These are phyloP conservation scores for Apiotrichum gracile DNA, from an alignment of 1,284 basidiomycete genomes.

Conservation along the genomic window DNA sequence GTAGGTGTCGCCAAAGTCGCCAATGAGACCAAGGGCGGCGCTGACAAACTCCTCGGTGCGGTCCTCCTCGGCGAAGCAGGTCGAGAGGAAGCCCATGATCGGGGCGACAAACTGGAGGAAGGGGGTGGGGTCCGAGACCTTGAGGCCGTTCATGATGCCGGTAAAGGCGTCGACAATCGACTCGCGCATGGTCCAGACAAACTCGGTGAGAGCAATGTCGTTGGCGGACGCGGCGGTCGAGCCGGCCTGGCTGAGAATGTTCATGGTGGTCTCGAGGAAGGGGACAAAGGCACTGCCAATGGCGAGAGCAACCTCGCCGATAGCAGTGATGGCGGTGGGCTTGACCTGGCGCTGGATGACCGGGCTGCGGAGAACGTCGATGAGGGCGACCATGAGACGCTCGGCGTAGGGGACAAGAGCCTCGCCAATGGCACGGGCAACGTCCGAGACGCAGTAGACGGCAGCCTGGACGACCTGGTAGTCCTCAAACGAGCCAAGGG, in stretches of 20 bases:
- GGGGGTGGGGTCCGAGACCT: constrained; percentile 57
- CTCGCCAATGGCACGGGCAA: constrained; percentile 85
- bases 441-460: constrained; percentile 91
- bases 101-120: constrained; percentile 68
- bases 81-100: constrained; percentile 76
- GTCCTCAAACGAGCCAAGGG: constrained; percentile 89
- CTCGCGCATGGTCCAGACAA: constrained; percentile 83
- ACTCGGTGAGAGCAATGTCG: constrained; percentile 55
- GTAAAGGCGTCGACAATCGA: constrained; percentile 96
- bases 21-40: constrained; percentile 74
- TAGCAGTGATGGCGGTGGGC: constrained; percentile 89
- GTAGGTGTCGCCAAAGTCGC: constrained; percentile 85
- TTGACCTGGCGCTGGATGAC: constrained; percentile 91
- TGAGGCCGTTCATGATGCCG: constrained; percentile 85
- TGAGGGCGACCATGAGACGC: constrained; percentile 82
- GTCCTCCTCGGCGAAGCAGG: constrained; percentile 70
- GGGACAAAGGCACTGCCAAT: constrained; percentile 82
- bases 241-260: constrained; percentile 84
- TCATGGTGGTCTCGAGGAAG: constrained; percentile 84
- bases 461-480: constrained; percentile 92
- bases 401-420: constrained; percentile 74
- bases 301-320: constrained; percentile 94
- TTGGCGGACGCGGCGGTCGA: constrained; percentile 72
- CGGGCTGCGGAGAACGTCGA: constrained; percentile 87
- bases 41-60: constrained; percentile 72